Conservation (phyloP, 2,329 filamentous ascomycete species). For the Ploettnerulaceae sp. region DNA sequence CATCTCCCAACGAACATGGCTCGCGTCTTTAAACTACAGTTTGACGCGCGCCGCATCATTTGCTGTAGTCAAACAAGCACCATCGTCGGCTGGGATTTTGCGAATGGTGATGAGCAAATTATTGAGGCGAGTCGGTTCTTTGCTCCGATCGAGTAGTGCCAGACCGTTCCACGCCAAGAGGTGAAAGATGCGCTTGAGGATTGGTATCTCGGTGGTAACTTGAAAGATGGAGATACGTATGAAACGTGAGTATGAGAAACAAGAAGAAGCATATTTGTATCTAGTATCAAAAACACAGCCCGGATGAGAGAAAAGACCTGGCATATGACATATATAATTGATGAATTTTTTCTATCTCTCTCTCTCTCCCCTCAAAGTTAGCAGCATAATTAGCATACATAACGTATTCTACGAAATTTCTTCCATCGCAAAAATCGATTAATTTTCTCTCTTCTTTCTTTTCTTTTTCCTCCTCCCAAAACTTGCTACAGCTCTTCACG, state of each 20-base stretch:
- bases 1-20: conserved; percentile 26
- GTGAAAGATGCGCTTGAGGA: too few species aligned
- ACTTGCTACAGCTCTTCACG: too few species aligned
- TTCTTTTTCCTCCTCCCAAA: too few species aligned
- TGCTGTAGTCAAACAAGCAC: conserved; percentile 88
- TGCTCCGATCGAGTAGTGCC: conserved; percentile 48
- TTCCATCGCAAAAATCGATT: too few species aligned
- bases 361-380: not conserved
- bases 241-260: too few species aligned
- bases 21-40: conserved; percentile 92
- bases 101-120: conserved; percentile 75
- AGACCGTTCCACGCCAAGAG: not conserved
- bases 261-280: too few species aligned
- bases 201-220: not conserved
- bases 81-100: conserved; percentile 98
- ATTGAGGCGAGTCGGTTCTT: conserved; percentile 77
- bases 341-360: not conserved
- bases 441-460: too few species aligned
- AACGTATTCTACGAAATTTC: not conserved
- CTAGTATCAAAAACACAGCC: too few species aligned
- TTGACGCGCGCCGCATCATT: conserved; percentile 87
- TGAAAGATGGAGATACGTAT: too few species aligned
- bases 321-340: too few species aligned
- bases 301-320: too few species aligned
- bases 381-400: not conserved